Evolutionary conservation across 495 filamentous ascomycete species (phyloP).

Genomic region (Aspergillus kassunensis): DNA sequence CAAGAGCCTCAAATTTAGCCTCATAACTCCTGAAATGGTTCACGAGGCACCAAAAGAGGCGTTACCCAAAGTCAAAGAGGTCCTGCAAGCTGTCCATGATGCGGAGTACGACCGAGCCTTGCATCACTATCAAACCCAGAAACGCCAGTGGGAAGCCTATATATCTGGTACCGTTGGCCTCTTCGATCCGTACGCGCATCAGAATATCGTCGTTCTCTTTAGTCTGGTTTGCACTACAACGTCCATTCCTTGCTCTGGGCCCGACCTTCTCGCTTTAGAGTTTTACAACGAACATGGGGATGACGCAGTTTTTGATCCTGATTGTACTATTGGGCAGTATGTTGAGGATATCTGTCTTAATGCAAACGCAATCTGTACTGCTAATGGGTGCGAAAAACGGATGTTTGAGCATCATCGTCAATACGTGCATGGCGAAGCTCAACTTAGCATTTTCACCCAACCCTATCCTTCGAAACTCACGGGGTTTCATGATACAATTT

Average conservation of each 20-base stretch:
- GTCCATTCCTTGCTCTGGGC: slow-evolving; percentile 87
- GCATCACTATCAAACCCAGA: slow-evolving; percentile 92
- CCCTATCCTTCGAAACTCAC: slow-evolving; percentile 65
- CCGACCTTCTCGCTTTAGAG: slow-evolving; percentile 75
- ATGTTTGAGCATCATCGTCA: slow-evolving; percentile 95
- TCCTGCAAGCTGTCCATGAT: slow-evolving; percentile 89
- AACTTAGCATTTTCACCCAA: slow-evolving; percentile 84
- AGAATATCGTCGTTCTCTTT: slow-evolving; percentile 92
- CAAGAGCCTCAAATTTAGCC: slow-evolving; percentile 67
- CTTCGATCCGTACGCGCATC: slow-evolving; percentile 91
- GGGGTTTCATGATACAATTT: slow-evolving; percentile 71
- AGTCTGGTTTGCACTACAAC: slow-evolving; percentile 88
- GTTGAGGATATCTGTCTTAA: slow-evolving; percentile 84
- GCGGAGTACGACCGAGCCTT: slow-evolving; percentile 94
- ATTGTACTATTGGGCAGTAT: slow-evolving; percentile 92
- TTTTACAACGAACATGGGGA: slow-evolving; percentile 89
- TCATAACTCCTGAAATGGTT: slow-evolving; percentile 94
- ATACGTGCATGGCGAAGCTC: slow-evolving; percentile 94
- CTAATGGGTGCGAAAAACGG: slow-evolving; percentile 80
- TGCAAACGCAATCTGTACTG: slow-evolving; percentile 69
- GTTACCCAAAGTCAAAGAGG: slow-evolving; percentile 82
- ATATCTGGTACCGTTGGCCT: slow-evolving; percentile 69
- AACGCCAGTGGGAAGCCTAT: slow-evolving; percentile 91
- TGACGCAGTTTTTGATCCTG: slow-evolving; percentile 63
- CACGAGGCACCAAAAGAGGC: slow-evolving; percentile 71